Conservation (phyloP, 1,284 basidiomycete genomes). For the Coniferiporia sulphurascens region DNA sequence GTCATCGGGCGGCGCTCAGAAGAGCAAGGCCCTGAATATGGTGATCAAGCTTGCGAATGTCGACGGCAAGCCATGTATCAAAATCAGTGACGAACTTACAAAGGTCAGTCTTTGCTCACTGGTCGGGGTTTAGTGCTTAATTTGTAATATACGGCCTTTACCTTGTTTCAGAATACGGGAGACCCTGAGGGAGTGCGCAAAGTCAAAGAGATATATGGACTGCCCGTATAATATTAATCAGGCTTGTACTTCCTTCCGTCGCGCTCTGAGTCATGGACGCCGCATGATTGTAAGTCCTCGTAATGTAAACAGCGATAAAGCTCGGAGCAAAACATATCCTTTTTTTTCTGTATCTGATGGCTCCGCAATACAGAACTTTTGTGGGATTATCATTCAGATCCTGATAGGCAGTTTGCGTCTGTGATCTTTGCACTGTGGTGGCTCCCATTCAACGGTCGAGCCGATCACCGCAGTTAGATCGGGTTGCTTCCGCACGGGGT, state of each 20-base stretch:
- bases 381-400: no score
- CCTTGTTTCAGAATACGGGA: conserved; percentile 29
- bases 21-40: conserved; percentile 84
- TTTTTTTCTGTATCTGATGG: no score
- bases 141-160: background rate
- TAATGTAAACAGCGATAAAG: no score
- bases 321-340: no score
- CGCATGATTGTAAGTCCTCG: no score
- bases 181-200: conserved; percentile 26
- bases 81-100: conserved; percentile 85
- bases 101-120: conserved; percentile 52
- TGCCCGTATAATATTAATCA: conserved; percentile 11
- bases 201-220: conserved; percentile 28
- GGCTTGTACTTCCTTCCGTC: background rate
- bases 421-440: no score
- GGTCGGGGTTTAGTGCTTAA: background rate
- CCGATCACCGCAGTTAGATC: no score
- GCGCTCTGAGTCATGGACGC: no score
- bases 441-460: no score
- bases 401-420: no score
- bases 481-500: no score
- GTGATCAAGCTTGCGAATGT: conserved; percentile 87
- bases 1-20: conserved; percentile 50
- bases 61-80: conserved; percentile 73
- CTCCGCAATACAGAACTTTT: no score